Evolutionary conservation across 1,284 basidiomycete species (phyloP).

Genomic region (Xerocomus amazonicus): DNA sequence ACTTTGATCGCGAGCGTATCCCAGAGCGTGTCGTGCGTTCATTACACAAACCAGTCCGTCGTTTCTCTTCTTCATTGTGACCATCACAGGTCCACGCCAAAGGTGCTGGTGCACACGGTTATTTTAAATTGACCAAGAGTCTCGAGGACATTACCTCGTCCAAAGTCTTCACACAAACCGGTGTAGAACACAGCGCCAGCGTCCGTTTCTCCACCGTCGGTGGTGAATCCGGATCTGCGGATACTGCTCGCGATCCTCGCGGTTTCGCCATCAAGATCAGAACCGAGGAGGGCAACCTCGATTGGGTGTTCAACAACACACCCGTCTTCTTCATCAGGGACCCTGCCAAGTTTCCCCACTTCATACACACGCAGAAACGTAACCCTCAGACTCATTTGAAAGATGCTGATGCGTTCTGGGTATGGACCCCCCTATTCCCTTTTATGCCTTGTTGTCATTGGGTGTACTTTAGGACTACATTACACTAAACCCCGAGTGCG

Average conservation of each 20-base stretch:
- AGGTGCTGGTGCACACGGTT: slow-evolving; percentile 89
- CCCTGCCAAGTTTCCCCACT: slow-evolving; percentile 84
- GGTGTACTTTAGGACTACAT: slow-evolving; percentile 71
- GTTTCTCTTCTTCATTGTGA: slow-evolving; percentile 8
- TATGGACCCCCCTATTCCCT: slow-evolving; percentile 27
- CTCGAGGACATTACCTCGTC: slow-evolving; percentile 79
- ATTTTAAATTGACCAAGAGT: slow-evolving; percentile 83
- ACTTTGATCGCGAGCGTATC: slow-evolving; percentile 93
- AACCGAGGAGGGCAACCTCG: slow-evolving; percentile 87
- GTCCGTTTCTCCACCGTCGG: slow-evolving; percentile 87
- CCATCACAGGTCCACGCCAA: slow-evolving; percentile 70
- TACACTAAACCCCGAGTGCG: slow-evolving; percentile 86
- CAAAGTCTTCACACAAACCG: slow-evolving; percentile 66
- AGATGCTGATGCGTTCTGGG: slow-evolving; percentile 80
- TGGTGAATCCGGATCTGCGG: slow-evolving; percentile 84
- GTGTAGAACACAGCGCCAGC: slow-evolving; percentile 69
- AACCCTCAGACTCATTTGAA: slow-evolving; percentile 87
- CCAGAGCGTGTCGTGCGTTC: slow-evolving; percentile 82
- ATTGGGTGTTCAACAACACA: slow-evolving; percentile 92
- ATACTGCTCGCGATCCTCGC: slow-evolving; percentile 89
- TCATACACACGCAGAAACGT: slow-evolving; percentile 95
- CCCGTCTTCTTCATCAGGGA: slow-evolving; percentile 88
- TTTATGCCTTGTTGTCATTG: neutral
- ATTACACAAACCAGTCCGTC: neutral
- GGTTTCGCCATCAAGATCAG: slow-evolving; percentile 91